These are phyloP conservation scores for Nannizziopsis barbatae DNA, from an alignment of 2,329 filamentous ascomycete species.

Conservation along the genomic window DNA sequence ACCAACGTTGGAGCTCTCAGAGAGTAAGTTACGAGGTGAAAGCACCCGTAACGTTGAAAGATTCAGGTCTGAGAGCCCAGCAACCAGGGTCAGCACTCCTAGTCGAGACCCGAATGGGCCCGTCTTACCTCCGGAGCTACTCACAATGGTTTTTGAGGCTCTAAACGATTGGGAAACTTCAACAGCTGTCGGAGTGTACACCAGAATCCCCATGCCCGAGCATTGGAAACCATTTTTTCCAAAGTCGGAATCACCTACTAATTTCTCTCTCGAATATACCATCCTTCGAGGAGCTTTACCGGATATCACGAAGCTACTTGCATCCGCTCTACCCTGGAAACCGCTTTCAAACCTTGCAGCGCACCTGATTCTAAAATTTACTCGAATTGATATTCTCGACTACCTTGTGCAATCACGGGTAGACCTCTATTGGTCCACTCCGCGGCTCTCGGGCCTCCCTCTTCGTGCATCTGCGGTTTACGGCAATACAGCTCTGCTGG, in stretches of 20 bases:
- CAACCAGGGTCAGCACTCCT: not conserved
- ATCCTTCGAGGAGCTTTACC: constrained; percentile 61
- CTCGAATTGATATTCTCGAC: constrained; percentile 63
- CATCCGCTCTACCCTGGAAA: constrained; percentile 54
- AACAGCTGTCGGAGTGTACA: constrained; percentile 67
- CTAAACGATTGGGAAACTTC: constrained; percentile 86
- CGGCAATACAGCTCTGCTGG: constrained; percentile 69
- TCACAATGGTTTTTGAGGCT: constrained; percentile 71
- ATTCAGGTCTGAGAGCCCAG: constrained; percentile 30
- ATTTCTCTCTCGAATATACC: constrained; percentile 73
- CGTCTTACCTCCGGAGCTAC: constrained; percentile 67
- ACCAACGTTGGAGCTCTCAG: constrained; percentile 12
- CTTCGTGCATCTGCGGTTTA: constrained; percentile 83
- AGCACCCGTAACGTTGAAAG: not conserved
- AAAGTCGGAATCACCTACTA: constrained; percentile 52
- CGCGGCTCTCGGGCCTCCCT: constrained; percentile 68
- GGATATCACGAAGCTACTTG: constrained; percentile 63
- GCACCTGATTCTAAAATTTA: constrained; percentile 85
- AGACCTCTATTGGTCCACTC: constrained; percentile 76
- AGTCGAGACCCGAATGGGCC: not conserved
- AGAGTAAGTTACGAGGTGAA: not conserved
- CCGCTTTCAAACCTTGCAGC: constrained; percentile 71
- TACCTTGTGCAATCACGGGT: constrained; percentile 57
- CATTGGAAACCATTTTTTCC: constrained; percentile 59
- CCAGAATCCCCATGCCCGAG: constrained; percentile 59